phyloP scores from a whole-genome alignment of 208 protist species.

The Trypanosomatidae sp. region DNA sequence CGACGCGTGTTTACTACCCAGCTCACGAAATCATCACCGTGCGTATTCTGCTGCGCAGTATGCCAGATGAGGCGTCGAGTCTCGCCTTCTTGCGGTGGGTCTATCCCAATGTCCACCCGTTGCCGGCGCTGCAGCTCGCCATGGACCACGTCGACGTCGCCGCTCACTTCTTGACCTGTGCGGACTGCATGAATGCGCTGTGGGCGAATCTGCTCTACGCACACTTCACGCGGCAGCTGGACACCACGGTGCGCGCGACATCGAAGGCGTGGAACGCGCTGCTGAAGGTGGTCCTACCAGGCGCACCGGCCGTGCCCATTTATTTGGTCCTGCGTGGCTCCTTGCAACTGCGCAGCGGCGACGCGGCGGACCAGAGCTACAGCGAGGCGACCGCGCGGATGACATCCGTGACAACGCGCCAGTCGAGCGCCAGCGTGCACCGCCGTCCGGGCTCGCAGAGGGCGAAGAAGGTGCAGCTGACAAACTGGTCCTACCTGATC shows the following conservation, averaged over 20 bases:
- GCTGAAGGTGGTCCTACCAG: constrained; percentile 63
- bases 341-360: neutral
- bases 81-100: constrained; percentile 56
- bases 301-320: constrained; percentile 62
- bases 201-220: constrained; percentile 80
- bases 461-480: no score
- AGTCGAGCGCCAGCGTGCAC: no score
- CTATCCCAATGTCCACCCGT: constrained; percentile 76
- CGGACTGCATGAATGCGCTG: constrained; percentile 68
- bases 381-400: no score
- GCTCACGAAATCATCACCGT: constrained; percentile 56
- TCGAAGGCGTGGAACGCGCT: constrained; percentile 61
- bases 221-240: constrained; percentile 56
- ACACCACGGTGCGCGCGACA: constrained; percentile 38
- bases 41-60: constrained; percentile 44
- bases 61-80: constrained; percentile 30
- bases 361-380: no score
- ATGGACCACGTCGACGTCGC: constrained; percentile 51
- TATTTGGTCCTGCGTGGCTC: constrained; percentile 49
- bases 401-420: no score
- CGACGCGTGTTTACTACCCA: constrained; percentile 67
- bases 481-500: constrained; percentile 45
- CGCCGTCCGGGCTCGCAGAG: no score
- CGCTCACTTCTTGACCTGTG: constrained; percentile 37
- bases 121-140: constrained; percentile 63